These are phyloP conservation scores for Primulina huaijiensis DNA, from an alignment of 257 asterid species.

Conservation along the genomic window DNA sequence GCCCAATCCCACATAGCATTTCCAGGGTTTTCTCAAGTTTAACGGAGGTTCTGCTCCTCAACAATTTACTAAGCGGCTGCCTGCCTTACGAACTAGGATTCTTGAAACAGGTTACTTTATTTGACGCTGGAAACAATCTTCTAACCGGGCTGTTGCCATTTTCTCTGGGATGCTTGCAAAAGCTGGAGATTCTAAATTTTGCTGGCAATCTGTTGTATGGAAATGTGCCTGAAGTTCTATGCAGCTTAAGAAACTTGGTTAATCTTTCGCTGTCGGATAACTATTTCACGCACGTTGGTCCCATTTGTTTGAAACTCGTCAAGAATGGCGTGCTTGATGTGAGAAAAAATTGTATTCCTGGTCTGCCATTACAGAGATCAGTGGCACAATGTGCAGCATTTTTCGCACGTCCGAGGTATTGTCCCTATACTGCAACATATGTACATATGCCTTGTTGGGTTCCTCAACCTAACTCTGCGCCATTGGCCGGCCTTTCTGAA, in stretches of 20 bases:
- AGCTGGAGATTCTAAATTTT: constrained; percentile 50
- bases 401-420: constrained; percentile 42
- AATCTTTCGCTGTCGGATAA: constrained; percentile 58
- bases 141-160: constrained; percentile 58
- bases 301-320: constrained; percentile 45
- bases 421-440: constrained; percentile 38
- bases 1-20: constrained; percentile 57
- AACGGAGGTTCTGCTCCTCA: constrained; percentile 49
- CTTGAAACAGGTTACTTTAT: constrained; percentile 40
- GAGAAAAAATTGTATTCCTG: constrained; percentile 58
- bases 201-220: constrained; percentile 61
- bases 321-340: constrained; percentile 54
- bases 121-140: constrained; percentile 53
- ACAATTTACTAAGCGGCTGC: constrained; percentile 61
- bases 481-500: constrained; percentile 15
- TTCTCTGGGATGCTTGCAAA: constrained; percentile 58
- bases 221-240: constrained; percentile 53
- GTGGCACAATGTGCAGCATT: constrained; percentile 46
- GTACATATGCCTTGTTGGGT: constrained; percentile 43
- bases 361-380: constrained; percentile 58
- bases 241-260: constrained; percentile 41
- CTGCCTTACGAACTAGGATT: constrained; percentile 62
- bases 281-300: constrained; percentile 55
- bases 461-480: constrained; percentile 30
- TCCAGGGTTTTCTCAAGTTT: constrained; percentile 28